Conservation (phyloP, 2,329 filamentous ascomycete species). For the Hymenoscyphus linearis region DNA sequence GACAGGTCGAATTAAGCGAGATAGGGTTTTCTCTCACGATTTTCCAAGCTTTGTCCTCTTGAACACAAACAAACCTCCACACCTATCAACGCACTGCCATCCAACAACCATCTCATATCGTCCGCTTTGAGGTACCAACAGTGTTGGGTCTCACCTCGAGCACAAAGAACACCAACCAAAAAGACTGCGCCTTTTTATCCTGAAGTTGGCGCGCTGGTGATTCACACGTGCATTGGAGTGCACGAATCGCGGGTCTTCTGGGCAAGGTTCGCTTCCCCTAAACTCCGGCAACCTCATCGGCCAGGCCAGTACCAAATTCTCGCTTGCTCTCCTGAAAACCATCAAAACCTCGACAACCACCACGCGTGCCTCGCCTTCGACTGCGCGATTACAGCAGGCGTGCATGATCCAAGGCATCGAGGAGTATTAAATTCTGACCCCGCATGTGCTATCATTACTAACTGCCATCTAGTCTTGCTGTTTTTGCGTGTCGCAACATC, state of each 20-base stretch:
- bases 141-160: not conserved
- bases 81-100: not conserved
- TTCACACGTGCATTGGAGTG: not conserved
- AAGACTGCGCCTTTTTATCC: not conserved
- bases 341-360: slow-evolving; percentile 10
- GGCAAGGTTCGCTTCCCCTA: not conserved
- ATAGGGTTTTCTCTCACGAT: not conserved
- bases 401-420: slow-evolving; percentile 20
- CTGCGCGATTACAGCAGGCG: slow-evolving; percentile 13
- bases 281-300: not conserved
- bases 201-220: not conserved
- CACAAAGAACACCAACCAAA: not conserved
- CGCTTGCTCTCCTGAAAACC: not conserved
- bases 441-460: slow-evolving; percentile 16
- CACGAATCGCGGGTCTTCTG: not conserved
- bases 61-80: slow-evolving; percentile 1
- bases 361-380: slow-evolving; percentile 17
- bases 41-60: slow-evolving; percentile 1
- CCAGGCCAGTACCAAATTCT: not conserved
- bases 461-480: slow-evolving; percentile 20
- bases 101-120: not conserved
- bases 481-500: slow-evolving; percentile 12
- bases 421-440: slow-evolving; percentile 18
- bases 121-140: not conserved
- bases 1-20: not conserved